phyloP scores from a whole-genome alignment of 768 basidiomycete genomes.

The Gloeostereum incarnatum region DNA sequence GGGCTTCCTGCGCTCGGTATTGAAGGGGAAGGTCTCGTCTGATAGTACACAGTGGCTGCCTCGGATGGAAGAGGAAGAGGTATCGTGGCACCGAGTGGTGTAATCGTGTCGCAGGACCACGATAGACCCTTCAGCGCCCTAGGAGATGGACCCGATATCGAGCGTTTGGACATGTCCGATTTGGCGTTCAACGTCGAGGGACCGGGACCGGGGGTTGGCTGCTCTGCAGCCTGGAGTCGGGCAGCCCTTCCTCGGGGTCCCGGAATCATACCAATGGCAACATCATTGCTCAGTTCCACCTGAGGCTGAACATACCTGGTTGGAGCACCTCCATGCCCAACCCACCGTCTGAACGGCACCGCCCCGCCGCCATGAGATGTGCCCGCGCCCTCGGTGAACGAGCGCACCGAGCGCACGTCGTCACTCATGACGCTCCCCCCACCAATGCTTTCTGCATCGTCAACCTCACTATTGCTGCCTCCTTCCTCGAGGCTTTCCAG shows the following conservation, averaged over 20 bases:
- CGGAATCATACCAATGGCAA: constrained; percentile 4
- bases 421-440: constrained; percentile 57
- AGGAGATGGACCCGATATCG: constrained; percentile 33
- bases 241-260: neutral
- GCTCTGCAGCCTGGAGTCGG: constrained; percentile 2
- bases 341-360: constrained; percentile 46
- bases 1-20: constrained; percentile 33
- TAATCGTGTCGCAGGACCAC: constrained; percentile 23
- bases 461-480: constrained; percentile 58
- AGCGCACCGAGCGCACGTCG: constrained; percentile 60
- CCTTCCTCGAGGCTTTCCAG: no score
- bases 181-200: constrained; percentile 22
- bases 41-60: constrained; percentile 58
- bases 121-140: constrained; percentile 28
- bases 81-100: constrained; percentile 24
- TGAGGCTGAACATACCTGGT: constrained; percentile 15
- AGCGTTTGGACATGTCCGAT: constrained; percentile 30
- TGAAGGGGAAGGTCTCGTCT: constrained; percentile 38
- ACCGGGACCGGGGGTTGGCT: constrained; percentile 10
- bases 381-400: constrained; percentile 51
- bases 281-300: constrained; percentile 8
- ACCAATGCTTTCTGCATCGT: constrained; percentile 63
- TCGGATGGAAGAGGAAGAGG: constrained; percentile 32
- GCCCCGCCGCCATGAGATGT: constrained; percentile 12
- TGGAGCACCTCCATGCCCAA: constrained; percentile 21